phyloP scores from a whole-genome alignment of 1,284 basidiomycete genomes.

The Moniliophthora roreri region DNA sequence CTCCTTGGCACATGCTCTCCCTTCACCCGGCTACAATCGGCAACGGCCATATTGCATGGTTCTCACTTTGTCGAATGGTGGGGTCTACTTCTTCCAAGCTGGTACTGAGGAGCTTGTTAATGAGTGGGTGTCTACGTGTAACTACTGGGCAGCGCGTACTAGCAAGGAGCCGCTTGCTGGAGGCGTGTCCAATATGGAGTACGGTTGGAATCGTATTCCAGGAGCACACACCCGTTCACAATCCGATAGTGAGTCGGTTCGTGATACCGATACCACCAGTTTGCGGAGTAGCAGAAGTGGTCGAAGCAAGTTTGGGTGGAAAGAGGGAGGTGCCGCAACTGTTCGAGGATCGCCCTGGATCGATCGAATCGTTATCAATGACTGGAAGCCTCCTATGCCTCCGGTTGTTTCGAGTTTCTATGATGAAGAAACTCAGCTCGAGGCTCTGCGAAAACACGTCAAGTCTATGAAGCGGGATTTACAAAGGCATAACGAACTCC shows the following conservation, averaged over 20 bases:
- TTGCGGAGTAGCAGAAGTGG: conserved; percentile 68
- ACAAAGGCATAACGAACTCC: conserved; percentile 80
- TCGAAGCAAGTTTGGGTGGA: conserved; percentile 67
- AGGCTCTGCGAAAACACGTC: conserved; percentile 84
- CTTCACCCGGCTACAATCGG: conserved; percentile 89
- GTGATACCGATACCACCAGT: conserved; percentile 56
- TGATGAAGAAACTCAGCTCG: conserved; percentile 89
- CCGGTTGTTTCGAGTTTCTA: conserved; percentile 84
- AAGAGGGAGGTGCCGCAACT: conserved; percentile 55
- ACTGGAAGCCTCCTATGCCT: conserved; percentile 90
- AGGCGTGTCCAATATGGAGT: conserved; percentile 98
- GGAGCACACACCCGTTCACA: conserved; percentile 51
- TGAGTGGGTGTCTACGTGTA: conserved; percentile 98
- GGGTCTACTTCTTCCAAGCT: conserved; percentile 95
- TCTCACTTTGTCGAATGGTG: conserved; percentile 86
- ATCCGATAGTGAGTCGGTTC: conserved; percentile 55
- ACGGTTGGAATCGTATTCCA: conserved; percentile 88
- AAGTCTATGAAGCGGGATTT: conserved; percentile 75
- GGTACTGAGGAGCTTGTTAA: conserved; percentile 96
- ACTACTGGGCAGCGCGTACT: conserved; percentile 95
- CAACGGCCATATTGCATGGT: conserved; percentile 94
- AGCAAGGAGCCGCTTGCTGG: conserved; percentile 93
- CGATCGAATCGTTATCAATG: conserved; percentile 84
- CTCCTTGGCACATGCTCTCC: conserved; percentile 84
- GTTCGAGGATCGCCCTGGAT: conserved; percentile 69